These are phyloP conservation scores for Senna tora DNA, from an alignment of 306 rosid species.

Conservation along the genomic window DNA sequence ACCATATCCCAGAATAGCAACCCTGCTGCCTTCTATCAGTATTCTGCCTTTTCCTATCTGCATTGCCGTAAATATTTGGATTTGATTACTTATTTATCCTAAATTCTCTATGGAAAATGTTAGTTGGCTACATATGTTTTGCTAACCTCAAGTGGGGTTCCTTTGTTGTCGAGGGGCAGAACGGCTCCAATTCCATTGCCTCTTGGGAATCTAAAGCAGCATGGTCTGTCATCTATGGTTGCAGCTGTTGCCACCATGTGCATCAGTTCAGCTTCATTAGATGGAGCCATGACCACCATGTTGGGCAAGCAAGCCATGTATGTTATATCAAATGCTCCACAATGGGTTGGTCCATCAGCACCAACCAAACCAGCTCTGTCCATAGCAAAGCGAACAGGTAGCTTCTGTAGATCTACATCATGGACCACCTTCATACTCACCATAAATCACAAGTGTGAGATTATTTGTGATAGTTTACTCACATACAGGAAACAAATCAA, in stretches of 20 bases:
- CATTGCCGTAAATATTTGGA: constrained; percentile 24
- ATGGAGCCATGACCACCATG: constrained; percentile 98
- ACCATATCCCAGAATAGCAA: constrained; percentile 86
- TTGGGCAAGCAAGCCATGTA: constrained; percentile 98
- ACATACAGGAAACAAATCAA: neutral
- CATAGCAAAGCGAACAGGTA: constrained; percentile 90
- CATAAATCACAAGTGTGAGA: constrained; percentile 25
- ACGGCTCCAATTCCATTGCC: constrained; percentile 82
- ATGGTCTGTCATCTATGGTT: constrained; percentile 85
- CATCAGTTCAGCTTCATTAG: constrained; percentile 92
- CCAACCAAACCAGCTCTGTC: constrained; percentile 97
- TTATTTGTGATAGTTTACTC: constrained; percentile 1
- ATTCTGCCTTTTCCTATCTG: constrained; percentile 90
- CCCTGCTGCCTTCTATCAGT: constrained; percentile 66
- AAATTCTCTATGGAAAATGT: neutral
- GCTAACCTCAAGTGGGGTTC: constrained; percentile 79
- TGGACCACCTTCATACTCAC: constrained; percentile 65
- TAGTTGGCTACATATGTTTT: constrained; percentile 12
- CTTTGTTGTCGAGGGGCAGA: constrained; percentile 70
- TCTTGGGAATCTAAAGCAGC: constrained; percentile 93
- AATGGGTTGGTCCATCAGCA: constrained; percentile 96
- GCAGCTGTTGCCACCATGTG: constrained; percentile 97
- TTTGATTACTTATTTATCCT: neutral
- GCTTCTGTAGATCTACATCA: constrained; percentile 89
- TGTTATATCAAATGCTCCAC: constrained; percentile 90